Conservation (phyloP, 148 eudicot species). For the Rhododendron griersonianum region DNA sequence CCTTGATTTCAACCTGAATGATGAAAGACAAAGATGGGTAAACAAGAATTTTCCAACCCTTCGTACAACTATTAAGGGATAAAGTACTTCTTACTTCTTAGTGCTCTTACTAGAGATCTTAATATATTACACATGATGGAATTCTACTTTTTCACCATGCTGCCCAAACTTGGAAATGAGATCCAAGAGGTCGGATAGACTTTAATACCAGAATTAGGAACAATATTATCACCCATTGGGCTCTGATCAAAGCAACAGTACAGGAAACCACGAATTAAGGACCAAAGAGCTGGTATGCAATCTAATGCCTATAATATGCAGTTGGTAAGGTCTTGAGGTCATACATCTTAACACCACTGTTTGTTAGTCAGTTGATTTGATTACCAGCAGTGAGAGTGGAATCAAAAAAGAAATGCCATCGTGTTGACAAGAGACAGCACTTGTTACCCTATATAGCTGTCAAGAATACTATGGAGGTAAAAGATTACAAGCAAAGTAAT, state of each 20-base stretch:
- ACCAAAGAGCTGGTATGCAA: not conserved
- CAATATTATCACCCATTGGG: not conserved
- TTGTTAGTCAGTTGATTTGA: not conserved
- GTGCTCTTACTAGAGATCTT: not conserved
- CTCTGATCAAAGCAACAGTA: slow-evolving; percentile 1
- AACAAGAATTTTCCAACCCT: not conserved
- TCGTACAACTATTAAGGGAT: not conserved
- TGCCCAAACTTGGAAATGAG: not conserved
- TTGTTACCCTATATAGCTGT: not conserved
- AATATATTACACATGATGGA: not conserved
- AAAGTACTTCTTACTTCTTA: not conserved
- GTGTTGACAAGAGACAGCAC: not conserved
- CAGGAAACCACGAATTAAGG: not conserved
- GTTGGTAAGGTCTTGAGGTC: not conserved
- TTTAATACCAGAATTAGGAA: not conserved
- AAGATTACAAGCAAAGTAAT: not conserved
- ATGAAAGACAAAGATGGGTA: not conserved
- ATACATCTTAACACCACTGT: not conserved
- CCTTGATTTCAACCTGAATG: slow-evolving; percentile 64
- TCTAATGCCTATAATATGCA: not conserved
- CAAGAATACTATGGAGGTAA: not conserved
- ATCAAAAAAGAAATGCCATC: not conserved
- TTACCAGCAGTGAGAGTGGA: not conserved
- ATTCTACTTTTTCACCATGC: not conserved
- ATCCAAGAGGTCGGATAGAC: not conserved